These are phyloP conservation scores for Aspergillus floridensis DNA, from an alignment of 2,329 filamentous ascomycete species.

Conservation along the genomic window DNA sequence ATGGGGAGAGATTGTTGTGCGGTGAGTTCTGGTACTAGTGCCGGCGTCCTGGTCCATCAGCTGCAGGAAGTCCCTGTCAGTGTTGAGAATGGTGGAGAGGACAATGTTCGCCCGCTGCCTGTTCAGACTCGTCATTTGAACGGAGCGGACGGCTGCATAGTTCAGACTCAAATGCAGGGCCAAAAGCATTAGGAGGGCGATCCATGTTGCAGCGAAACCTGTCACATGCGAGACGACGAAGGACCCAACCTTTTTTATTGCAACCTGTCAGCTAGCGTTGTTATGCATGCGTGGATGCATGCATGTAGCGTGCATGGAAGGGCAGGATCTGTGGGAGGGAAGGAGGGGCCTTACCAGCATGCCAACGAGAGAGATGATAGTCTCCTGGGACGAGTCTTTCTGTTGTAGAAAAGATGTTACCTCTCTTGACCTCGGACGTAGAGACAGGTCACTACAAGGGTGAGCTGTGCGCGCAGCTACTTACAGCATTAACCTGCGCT, in stretches of 20 bases:
- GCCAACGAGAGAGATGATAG: constrained; percentile 81
- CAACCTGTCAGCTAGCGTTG: not conserved
- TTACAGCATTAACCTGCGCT: constrained; percentile 81
- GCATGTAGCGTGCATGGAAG: not conserved
- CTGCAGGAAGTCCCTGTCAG: constrained; percentile 28
- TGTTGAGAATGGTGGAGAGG: constrained; percentile 56
- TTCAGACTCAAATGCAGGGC: constrained; percentile 78
- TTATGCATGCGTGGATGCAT: constrained; percentile 1
- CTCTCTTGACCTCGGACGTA: not conserved
- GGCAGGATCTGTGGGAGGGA: not conserved
- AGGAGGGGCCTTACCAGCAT: constrained; percentile 60
- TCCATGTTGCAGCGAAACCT: constrained; percentile 69
- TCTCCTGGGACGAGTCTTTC: constrained; percentile 94
- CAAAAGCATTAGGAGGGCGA: constrained; percentile 68
- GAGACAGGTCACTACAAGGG: not conserved
- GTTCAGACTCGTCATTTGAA: constrained; percentile 81
- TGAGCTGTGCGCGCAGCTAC: not conserved
- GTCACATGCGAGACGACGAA: constrained; percentile 75
- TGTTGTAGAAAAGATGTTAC: constrained; percentile 22
- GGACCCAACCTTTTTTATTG: constrained; percentile 60
- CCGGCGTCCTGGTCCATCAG: constrained; percentile 3
- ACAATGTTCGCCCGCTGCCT: constrained; percentile 80
- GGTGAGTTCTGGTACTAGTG: not conserved
- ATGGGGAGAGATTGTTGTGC: not conserved
- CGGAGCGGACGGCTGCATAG: constrained; percentile 77